Base-by-base conservation (phyloP, 2,329 filamentous ascomycete species). In the Cladosporium sp. region DNA sequence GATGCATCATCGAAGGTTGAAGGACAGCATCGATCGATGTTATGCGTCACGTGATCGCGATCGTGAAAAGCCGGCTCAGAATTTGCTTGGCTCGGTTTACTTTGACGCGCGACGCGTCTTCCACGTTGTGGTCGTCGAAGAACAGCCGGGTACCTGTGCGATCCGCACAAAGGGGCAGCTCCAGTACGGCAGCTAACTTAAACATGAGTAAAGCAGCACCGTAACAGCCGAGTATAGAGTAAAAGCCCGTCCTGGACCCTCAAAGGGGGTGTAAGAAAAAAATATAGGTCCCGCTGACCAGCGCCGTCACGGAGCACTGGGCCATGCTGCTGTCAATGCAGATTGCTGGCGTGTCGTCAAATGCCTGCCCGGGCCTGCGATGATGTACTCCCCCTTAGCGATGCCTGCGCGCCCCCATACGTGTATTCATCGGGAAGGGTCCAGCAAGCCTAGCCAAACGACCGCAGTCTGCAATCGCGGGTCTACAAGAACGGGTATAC, bases 161-260 rank as follows among this genome's bases (percentile, higher is more conserved):
- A 55, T 39, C 51, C 20, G 51, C 22, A 45, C 25, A n/a, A 56
- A 37, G 49, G 34, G 49, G 52, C 28, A 49, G 52, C 30, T 36
- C 52, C 40, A 56, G 40, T 37, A 37, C 42, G 52, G 52, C 52
- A 56, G 52, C 52, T 56, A 56, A 56, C 40, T 47, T 34, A 28
- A 25, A 34, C n/a, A 54, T 40, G 45, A 19, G 30, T 45, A 22
- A 45, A 34, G 40, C 40, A 38, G 52, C 40, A 42, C 37, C 30
- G 52, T 47, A 42, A 39, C 17, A 56, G 9, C 42, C 42, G 36
- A 39, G 52, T 28, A 54, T 20, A 37, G 30, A 34, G 52, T 30
- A 56, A 47, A 20, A 49, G 52, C 42, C 52, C 40, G 30, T 52
- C 42, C 34, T 56, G 52, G 52, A 56, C 52, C 52, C 52, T 56